These are phyloP conservation scores for Craspedostauros australis DNA, from an alignment of 108 stramenopile species.

Conservation along the genomic window DNA sequence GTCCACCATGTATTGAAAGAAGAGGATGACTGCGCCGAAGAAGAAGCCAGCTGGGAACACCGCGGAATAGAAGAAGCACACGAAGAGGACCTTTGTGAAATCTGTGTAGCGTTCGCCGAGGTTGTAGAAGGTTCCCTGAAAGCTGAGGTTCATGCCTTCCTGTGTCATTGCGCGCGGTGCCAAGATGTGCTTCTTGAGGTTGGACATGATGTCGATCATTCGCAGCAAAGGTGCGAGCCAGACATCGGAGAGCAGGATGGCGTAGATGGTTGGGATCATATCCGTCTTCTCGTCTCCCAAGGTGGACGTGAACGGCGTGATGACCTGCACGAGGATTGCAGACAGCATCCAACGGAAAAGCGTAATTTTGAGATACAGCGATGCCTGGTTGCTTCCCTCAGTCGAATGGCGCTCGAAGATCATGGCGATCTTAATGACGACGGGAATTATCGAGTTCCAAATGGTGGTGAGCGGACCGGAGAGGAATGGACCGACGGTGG, in stretches of 20 bases:
- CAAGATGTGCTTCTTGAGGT: constrained; percentile 53
- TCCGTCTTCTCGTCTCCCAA: constrained; percentile 33
- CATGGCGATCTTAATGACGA: constrained; percentile 46
- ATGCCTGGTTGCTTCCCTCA: constrained; percentile 53
- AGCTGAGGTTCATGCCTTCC: constrained; percentile 56
- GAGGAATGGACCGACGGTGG: constrained; percentile 11
- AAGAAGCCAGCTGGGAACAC: constrained; percentile 59
- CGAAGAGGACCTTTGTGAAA: constrained; percentile 68
- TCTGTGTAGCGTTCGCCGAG: constrained; percentile 70
- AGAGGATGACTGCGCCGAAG: constrained; percentile 47
- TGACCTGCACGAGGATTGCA: constrained; percentile 14
- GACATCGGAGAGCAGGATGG: constrained; percentile 56
- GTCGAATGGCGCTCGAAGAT: constrained; percentile 53
- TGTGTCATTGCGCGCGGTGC: constrained; percentile 58
- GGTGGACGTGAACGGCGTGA: constrained; percentile 48
- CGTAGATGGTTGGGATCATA: constrained; percentile 48
- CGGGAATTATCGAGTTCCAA: constrained; percentile 56
- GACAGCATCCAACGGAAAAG: constrained; percentile 64
- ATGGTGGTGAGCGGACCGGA: constrained; percentile 33
- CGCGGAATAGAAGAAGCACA: constrained; percentile 71
- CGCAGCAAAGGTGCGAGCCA: constrained; percentile 46
- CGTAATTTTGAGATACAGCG: constrained; percentile 72
- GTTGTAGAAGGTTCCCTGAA: constrained; percentile 62
- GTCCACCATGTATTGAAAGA: constrained; percentile 54
- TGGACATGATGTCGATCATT: constrained; percentile 40